These are phyloP conservation scores for Lepiota brunneoincarnata DNA, from an alignment of 768 basidiomycete genomes.

Conservation along the genomic window DNA sequence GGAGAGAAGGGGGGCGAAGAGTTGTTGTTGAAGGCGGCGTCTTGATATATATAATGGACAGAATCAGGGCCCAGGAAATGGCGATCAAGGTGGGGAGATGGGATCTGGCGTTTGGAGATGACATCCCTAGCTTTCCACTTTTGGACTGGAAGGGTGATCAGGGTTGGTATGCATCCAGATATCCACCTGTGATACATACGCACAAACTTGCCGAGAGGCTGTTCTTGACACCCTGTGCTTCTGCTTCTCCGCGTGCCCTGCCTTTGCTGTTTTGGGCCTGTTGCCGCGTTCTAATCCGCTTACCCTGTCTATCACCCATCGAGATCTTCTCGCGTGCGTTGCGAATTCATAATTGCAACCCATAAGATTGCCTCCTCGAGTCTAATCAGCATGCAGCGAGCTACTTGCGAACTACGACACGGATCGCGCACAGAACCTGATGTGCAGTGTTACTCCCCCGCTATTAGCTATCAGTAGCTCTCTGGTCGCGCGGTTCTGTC, in stretches of 20 bases:
- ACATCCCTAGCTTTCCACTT: slow-evolving; percentile 39
- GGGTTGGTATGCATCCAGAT: slow-evolving; percentile 11
- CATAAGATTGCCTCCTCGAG: slow-evolving; percentile 11
- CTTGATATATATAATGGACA: slow-evolving; percentile 57
- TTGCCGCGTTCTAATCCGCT: slow-evolving; percentile 43
- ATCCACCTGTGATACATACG: slow-evolving; percentile 8
- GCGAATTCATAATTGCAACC: slow-evolving; percentile 3
- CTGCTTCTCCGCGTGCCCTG: slow-evolving; percentile 59
- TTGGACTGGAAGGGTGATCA: slow-evolving; percentile 10
- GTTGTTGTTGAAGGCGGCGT: slow-evolving; percentile 36
- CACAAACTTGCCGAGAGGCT: slow-evolving; percentile 14
- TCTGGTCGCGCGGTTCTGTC: not conserved
- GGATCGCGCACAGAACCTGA: slow-evolving; percentile 10
- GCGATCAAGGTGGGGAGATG: slow-evolving; percentile 55
- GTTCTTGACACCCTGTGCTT: slow-evolving; percentile 15
- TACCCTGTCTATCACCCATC: slow-evolving; percentile 33
- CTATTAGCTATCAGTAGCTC: slow-evolving; percentile 26
- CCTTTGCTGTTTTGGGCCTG: slow-evolving; percentile 46
- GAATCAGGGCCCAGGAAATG: slow-evolving; percentile 47
- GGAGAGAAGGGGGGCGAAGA: slow-evolving; percentile 47
- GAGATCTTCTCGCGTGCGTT: slow-evolving; percentile 36
- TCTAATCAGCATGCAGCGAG: slow-evolving; percentile 18
- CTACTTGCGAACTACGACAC: slow-evolving; percentile 12
- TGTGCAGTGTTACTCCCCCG: slow-evolving; percentile 26
- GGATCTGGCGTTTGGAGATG: slow-evolving; percentile 42